Evolutionary conservation across 163 green algal genomes (phyloP).

Genomic region (Chlamydomonas reinhardtii): DNA sequence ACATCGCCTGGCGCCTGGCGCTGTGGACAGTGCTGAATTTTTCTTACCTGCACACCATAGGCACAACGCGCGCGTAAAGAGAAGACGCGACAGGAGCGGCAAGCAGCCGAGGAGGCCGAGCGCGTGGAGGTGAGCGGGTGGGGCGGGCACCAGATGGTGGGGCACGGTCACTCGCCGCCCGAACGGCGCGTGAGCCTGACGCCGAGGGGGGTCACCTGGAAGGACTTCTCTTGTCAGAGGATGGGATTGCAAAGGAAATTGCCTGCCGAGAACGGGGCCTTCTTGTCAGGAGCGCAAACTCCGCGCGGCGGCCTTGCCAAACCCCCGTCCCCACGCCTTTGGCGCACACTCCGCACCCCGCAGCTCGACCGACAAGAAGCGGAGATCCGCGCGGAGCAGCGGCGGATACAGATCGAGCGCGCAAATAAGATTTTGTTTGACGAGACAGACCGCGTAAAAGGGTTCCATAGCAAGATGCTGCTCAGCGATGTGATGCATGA

Average conservation of each 20-base stretch:
- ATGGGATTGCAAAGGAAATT: too few species aligned
- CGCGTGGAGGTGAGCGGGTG: slow-evolving; percentile 62
- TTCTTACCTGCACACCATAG: slow-evolving; percentile 17
- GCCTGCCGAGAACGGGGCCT: too few species aligned
- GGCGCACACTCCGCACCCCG: neutral
- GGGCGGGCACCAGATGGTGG: neutral
- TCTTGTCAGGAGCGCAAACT: too few species aligned
- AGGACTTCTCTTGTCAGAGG: too few species aligned
- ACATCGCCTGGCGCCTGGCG: too few species aligned
- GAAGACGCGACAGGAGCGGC: slow-evolving; percentile 60
- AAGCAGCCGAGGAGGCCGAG: slow-evolving; percentile 73
- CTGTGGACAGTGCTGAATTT: neutral
- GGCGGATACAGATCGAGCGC: slow-evolving; percentile 74
- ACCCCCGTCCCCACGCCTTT: too few species aligned
- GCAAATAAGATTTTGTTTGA: slow-evolving; percentile 87
- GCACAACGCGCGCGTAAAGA: slow-evolving; percentile 73
- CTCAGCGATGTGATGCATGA: slow-evolving; percentile 77
- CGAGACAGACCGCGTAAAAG: slow-evolving; percentile 72
- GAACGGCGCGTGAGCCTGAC: too few species aligned
- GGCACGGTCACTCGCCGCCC: too few species aligned
- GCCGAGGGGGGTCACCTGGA: too few species aligned
- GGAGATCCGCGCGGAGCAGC: slow-evolving; percentile 64
- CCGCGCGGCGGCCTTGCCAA: too few species aligned
- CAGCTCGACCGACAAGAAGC: slow-evolving; percentile 75
- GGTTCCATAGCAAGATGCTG: slow-evolving; percentile 65